Evolutionary conservation across 2,329 filamentous ascomycete genomes (phyloP).

Genomic region (Graphilbum sp.): DNA sequence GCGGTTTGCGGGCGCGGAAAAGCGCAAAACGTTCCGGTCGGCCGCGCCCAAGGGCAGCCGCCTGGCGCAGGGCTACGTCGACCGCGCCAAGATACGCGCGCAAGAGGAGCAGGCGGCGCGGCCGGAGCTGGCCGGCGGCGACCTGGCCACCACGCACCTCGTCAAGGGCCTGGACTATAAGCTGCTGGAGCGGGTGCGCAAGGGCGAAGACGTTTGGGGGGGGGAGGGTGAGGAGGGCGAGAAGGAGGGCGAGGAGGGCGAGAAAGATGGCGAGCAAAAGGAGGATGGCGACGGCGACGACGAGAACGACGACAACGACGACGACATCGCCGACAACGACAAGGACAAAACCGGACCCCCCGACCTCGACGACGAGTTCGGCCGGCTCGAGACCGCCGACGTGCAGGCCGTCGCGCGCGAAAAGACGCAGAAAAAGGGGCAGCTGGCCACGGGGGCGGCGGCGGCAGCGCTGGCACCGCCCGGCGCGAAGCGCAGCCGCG

Average conservation of each 20-base stretch:
- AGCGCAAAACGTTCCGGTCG: conserved; percentile 59
- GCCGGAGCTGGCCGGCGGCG: conserved; percentile 66
- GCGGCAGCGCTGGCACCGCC: too few species aligned
- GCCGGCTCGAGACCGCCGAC: conserved; percentile 37
- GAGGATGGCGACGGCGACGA: conserved; percentile 16
- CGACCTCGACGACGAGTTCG: conserved; percentile 51
- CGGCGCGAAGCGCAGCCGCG: conserved; percentile 44
- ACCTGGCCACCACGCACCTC: conserved; percentile 65
- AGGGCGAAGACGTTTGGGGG: conserved; percentile 48
- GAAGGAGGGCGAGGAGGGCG: background rate
- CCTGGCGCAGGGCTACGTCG: conserved; percentile 65
- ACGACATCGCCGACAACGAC: conserved; percentile 41
- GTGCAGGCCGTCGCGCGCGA: conserved; percentile 36
- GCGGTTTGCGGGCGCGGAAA: conserved; percentile 37
- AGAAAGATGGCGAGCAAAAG: conserved; percentile 3
- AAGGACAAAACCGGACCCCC: conserved; percentile 12
- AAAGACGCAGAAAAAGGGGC: conserved; percentile 41
- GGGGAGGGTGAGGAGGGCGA: conserved; percentile 13
- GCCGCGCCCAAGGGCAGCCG: conserved; percentile 70
- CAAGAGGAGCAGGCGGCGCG: conserved; percentile 37
- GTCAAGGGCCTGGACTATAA: conserved; percentile 86
- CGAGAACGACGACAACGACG: conserved; percentile 31
- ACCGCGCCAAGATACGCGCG: conserved; percentile 47
- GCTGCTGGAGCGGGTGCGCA: conserved; percentile 51
- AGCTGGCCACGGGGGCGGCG: conserved; percentile 37